A percentile compares a stretch with the other conserved stretches of the same genome.
phyloP scores from a whole-genome alignment of 2,329 filamentous ascomycete species.

The Onygenales sp. region DNA sequence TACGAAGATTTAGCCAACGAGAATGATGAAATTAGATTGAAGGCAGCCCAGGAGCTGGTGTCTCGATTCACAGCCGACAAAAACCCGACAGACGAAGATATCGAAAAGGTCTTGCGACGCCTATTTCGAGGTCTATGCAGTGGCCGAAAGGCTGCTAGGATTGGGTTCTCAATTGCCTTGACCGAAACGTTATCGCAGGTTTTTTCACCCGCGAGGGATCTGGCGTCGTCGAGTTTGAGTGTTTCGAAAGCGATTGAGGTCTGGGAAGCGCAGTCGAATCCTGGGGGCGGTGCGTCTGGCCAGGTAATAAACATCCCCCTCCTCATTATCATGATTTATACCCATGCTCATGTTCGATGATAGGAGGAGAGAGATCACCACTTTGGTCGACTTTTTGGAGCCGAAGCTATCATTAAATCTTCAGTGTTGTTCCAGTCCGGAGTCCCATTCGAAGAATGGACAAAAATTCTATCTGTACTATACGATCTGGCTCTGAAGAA shows the following conservation, averaged over 20 bases:
- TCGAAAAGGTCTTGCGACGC: constrained; percentile 42
- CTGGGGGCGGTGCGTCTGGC: constrained; percentile 43
- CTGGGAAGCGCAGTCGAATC: constrained; percentile 43
- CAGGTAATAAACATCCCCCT: constrained; percentile 32
- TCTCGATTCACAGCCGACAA: constrained; percentile 35
- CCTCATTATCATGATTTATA: constrained; percentile 33
- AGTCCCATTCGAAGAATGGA: constrained; percentile 41
- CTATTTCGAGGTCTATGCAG: constrained; percentile 85
- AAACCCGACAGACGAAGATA: constrained; percentile 30
- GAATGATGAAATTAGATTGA: constrained; percentile 36
- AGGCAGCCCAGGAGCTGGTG: constrained; percentile 35
- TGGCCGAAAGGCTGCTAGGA: constrained; percentile 74
- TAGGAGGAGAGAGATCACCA: constrained; percentile 80
- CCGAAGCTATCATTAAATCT: constrained; percentile 77
- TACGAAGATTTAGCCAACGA: constrained; percentile 41
- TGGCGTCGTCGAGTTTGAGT: constrained; percentile 21
- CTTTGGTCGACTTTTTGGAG: constrained; percentile 78
- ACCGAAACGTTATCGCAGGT: constrained; percentile 69
- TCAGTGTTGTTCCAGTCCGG: constrained; percentile 56
- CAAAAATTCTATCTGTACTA: constrained; percentile 60
- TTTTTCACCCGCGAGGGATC: constrained; percentile 36
- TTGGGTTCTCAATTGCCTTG: constrained; percentile 83
- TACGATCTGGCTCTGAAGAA: constrained; percentile 70
- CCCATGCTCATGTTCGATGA: constrained; percentile 41
- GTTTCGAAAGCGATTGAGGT: constrained; percentile 40